Base-by-base conservation (phyloP, 2,329 filamentous ascomycete genomes). In the Dactylella cylindrospora region DNA sequence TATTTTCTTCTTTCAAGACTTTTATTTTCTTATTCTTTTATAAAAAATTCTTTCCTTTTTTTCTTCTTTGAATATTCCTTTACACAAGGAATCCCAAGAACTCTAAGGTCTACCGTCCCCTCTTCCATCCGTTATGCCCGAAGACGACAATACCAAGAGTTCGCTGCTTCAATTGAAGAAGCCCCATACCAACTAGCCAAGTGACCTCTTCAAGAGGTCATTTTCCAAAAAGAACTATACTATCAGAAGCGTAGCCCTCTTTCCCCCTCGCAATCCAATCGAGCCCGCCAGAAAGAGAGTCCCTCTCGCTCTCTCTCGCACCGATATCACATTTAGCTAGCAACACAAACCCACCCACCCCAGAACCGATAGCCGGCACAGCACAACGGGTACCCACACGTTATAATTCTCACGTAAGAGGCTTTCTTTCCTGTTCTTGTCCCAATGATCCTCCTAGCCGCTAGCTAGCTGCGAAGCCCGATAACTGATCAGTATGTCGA, bases 41-140 rank as follows among this genome's bases (percentile, higher is more conserved):
- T 32, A 36, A 41, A 32, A 40, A 33, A 28, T 49, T 53, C 46
- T 15, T 36, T 43, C 45, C 31, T 40, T 49, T 38, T 46, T 44
- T 26, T 31, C 44, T 23, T 10, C 23, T 25, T 23, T 40, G 13
- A 25, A 3, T 23, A 54, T 49, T 36, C 32, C 53, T 26, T 38
- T 46, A 29, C 44, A 49, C 41, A 38, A 62, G 43, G 44, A 40
- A 46, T 47, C 45, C 36, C 36, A 41, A 52, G 7, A 44, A 54
- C 41, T 17, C 54, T 12, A 47, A 31, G 45, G 49, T 44, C 57
- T 47, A 25, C 41, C 55, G 57, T 49, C 57, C 49, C 39, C 49
- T 39, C 25, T 54, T n/a, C n/a, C 57, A 62, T 62, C 57, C 57
- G 57, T 62, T 62, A 62, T 62, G 57, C 57, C 53, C 49, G 57